Conservation (phyloP, 2,329 filamentous ascomycete genomes). For the Aspergillus bombycis region DNA sequence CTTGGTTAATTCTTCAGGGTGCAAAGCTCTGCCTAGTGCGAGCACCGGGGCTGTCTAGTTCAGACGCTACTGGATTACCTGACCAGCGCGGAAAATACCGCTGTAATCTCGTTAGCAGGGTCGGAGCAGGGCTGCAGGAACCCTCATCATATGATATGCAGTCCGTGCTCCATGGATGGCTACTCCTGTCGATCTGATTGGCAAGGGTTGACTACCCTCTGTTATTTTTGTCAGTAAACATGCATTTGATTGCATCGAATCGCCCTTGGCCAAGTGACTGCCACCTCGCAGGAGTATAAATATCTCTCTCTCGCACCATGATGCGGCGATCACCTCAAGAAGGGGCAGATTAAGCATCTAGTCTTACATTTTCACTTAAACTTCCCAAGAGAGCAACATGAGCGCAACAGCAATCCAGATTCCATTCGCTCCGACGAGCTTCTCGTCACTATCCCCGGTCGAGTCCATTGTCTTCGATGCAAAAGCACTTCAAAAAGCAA, state of each 20-base stretch:
- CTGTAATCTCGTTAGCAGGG: background rate
- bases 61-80: background rate
- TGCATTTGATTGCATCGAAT: background rate
- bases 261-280: background rate
- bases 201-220: background rate
- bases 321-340: background rate
- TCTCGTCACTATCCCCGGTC: background rate
- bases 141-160: background rate
- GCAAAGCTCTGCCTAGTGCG: background rate
- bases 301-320: background rate
- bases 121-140: background rate
- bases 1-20: background rate
- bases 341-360: background rate
- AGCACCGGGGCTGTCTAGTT: background rate
- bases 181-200: background rate
- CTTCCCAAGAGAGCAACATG: background rate
- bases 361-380: background rate
- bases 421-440: background rate
- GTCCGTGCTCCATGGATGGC: background rate
- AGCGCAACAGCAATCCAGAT: background rate
- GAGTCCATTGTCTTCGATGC: background rate
- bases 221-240: background rate
- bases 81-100: background rate
- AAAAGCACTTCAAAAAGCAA: slow-evolving; percentile 2
- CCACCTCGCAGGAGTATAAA: background rate